phyloP scores from a whole-genome alignment of 345 rosid genomes.

The Populus nigra region DNA sequence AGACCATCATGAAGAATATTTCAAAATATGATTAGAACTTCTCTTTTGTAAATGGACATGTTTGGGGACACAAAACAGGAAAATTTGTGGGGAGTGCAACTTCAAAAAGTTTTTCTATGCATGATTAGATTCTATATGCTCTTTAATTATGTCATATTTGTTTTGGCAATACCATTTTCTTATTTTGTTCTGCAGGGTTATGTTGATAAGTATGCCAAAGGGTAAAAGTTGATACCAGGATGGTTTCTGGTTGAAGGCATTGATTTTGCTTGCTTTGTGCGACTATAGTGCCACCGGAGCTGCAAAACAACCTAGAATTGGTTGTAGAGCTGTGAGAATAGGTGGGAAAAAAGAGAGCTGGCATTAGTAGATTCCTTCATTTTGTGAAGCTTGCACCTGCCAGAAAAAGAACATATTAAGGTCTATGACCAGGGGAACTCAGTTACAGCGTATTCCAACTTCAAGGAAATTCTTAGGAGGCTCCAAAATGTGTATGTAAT shows the following conservation, averaged over 20 bases:
- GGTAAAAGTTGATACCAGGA: constrained; percentile 29
- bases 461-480: constrained; percentile 13
- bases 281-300: constrained; percentile 2
- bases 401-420: constrained; percentile 10
- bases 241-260: constrained; percentile 6
- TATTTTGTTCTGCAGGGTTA: constrained; percentile 58
- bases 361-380: constrained; percentile 6
- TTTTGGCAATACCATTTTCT: not conserved
- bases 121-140: not conserved
- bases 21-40: not conserved
- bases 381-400: constrained; percentile 14
- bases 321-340: not conserved
- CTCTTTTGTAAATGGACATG: not conserved
- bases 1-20: not conserved
- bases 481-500: constrained; percentile 26
- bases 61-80: not conserved
- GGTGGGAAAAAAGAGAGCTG: not conserved
- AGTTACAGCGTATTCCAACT: not conserved
- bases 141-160: not conserved
- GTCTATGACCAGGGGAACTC: constrained; percentile 13
- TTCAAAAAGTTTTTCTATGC: not conserved
- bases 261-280: not conserved
- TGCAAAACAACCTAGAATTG: constrained; percentile 1
- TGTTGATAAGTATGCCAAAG: constrained; percentile 79
- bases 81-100: not conserved